Evolutionary conservation across 2,329 filamentous ascomycete genomes (phyloP), one percentile per base, ranked within the genome.

Genomic region (Metarhizium guizhouense): DNA sequence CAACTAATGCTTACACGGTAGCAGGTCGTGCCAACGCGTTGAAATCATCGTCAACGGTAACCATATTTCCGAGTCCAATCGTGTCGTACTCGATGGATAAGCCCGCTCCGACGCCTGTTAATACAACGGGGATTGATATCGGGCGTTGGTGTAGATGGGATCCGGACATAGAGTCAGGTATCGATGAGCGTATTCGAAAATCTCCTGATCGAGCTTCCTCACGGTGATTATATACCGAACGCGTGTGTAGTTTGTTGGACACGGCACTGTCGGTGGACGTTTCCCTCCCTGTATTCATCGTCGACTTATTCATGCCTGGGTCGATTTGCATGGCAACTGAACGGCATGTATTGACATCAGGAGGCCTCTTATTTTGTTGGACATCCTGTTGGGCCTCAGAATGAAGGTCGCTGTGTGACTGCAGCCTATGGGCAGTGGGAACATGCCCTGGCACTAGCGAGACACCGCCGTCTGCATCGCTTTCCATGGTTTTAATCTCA

Each of bases 101-200:
- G 20, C 52, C 63, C 32, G 62, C 64, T 11, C 64, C 64, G 11
- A 66, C 60, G n/a, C 64, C 65, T 20, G 62, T 58, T 14, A 67
- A 57, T 13, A 59, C 58, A 7, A 59, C 36, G 4, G 61, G 60
- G 2, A 62, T 55, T 6, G 59, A 54, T 47, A 45, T 52, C 13
- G 57, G 58, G 11, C 52, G 32, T 16, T 53, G 56, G 3, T 45
- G 52, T 7, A 11, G 16, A n/a, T 29, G 20, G 16, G 30, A 45
- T 25, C 6, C n/a, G 10, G 32, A 11, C 32, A 34, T 5, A 34
- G 32, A 7, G 10, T 34, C 32, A 6, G 10, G 32, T 34, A 34
- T 34, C 32, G 32, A 34, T 11, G 32, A 34, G 32, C 32, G 32
- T 34, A 8, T 34, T 34, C 6, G 10, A 34, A 34, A 34, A 34